Evolutionary conservation across 2,329 filamentous ascomycete genomes (phyloP), one percentile per base, ranked within the genome.

Genomic region (Dactylellina haptotyla): DNA sequence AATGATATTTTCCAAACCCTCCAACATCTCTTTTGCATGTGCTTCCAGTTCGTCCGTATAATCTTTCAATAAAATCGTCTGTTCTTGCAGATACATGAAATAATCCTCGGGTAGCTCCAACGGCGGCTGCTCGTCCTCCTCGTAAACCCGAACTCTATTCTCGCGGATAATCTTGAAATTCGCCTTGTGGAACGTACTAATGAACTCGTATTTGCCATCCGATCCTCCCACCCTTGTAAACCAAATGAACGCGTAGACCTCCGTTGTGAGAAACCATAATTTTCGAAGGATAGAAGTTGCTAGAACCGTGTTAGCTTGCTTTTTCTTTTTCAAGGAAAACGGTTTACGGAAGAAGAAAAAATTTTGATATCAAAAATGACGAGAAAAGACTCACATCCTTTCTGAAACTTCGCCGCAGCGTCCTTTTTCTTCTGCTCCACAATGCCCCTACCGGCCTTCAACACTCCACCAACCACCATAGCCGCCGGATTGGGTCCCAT

Each of bases 61-160:
- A 8, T 34, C 43, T 9, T 23, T 57, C 37, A 64, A 39, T 20
- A 72, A 25, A 12, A 72, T 30, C 9, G 53, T 39, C 28, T 72
- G 67, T 6, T 72, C 67, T 8, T 72, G 58, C 20, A 72, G 20
- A 39, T 72, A 72, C 23, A 72, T 72, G 41, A 72, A 72, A 43
- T 72, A 72, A 43, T 64, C 67, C 18, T 59, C 61, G 2, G 67
- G 53, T 20, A 72, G n/a, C 4, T 58, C 54, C 8, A 57, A 5
- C 4, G 39, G 32, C 3, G 45, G 41, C 5, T 20, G 43, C 6
- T 65, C 57, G 14, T 58, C 66, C 5, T 64, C 67, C 0, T 30
- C 34, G n/a, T 67, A 67, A 23, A 67, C 26, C 1, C 45, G 18
- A 0, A 45, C 58, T 16, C 67, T 45, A 26, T 54, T 58, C 16